Conservation (phyloP, 768 basidiomycete species). For the Omphalotus guepiniiformis region DNA sequence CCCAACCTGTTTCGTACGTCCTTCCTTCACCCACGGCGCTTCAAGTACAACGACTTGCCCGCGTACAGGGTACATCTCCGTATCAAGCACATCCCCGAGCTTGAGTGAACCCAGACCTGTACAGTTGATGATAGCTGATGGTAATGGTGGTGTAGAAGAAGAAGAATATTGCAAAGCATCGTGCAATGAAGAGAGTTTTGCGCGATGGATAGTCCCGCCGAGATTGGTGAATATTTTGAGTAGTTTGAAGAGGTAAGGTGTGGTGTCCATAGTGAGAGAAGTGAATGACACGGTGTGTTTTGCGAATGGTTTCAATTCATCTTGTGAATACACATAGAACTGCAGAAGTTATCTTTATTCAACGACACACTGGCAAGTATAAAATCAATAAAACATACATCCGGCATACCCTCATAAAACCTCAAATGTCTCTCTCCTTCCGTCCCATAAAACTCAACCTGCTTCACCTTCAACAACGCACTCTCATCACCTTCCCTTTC, state of each 20-base stretch:
- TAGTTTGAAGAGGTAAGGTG: background rate
- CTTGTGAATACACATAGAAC: slow-evolving; percentile 3
- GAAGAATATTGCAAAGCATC: background rate
- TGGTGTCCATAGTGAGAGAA: slow-evolving; percentile 5
- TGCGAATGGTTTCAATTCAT: background rate
- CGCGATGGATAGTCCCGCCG: background rate
- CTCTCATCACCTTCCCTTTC: background rate
- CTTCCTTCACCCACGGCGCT: slow-evolving; percentile 7
- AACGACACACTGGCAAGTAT: background rate
- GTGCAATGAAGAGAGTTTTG: background rate
- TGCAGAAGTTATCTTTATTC: background rate
- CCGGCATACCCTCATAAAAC: slow-evolving; percentile 6
- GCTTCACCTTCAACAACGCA: slow-evolving; percentile 1
- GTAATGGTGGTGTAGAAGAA: background rate
- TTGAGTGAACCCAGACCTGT: slow-evolving; percentile 5
- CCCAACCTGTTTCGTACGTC: slow-evolving; percentile 8
- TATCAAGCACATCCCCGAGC: slow-evolving; percentile 4
- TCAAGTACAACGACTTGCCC: slow-evolving; percentile 7
- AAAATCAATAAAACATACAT: background rate
- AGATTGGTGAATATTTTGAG: background rate
- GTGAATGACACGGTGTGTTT: slow-evolving; percentile 5
- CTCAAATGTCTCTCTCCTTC: slow-evolving; percentile 6
- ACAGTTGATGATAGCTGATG: slow-evolving; percentile 2
- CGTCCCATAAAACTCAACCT: slow-evolving; percentile 3
- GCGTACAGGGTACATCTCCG: slow-evolving; percentile 7